Base-by-base conservation (phyloP, 2,329 filamentous ascomycete genomes). In the Ophiocordyceps unilateralis region DNA sequence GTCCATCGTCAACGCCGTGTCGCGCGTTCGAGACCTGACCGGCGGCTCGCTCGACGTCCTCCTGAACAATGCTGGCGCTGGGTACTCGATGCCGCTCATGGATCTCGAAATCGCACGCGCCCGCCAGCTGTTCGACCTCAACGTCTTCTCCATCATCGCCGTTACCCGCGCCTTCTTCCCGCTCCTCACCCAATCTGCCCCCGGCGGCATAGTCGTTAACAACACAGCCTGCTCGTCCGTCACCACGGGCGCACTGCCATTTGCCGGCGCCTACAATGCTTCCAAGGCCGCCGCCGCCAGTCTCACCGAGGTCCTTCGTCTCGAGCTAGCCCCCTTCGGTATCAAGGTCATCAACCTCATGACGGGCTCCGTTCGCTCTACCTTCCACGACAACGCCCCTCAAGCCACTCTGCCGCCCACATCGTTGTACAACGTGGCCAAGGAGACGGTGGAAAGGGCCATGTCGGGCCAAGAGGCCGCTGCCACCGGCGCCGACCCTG, bases 21-120 rank as follows among this genome's bases (percentile, higher is more conserved):
- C 45, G 1, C 11, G 41, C 0, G 49, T 58, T 37, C 39, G 43
- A 4, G 20, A 46, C 2, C 40, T 52, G 1, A 50, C 54, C 0
- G 51, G 51, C 0, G 53, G 54, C n/a, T 46, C 49, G 1, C 44
- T 59, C 9, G 55, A 59, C n/a, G 46, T 47, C 1, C 44, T 58
- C 4, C 39, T 59, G 21, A 59, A 58, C 41, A 59, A 58, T 37
- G 54, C 55, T 4, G 57, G 56, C 0, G 41, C 17, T 4, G 50
- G 47, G 3, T 51, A 53, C 34, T 48, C 43, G 3, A 55, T 51
- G 52, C 53, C 54, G 1, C 39, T 56, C 0, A 19, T 54, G 2
- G 48, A 55, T 17, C 21, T 40, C 39, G 39, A 40, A 14, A 17
- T 40, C 8, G 14, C 12, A 22, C 21, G 21, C 21, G 39, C 23